A percentile compares a stretch with the other conserved stretches of the same genome.
phyloP scores from a whole-genome alignment of 2,329 filamentous ascomycete genomes.

The Periconia sp. region DNA sequence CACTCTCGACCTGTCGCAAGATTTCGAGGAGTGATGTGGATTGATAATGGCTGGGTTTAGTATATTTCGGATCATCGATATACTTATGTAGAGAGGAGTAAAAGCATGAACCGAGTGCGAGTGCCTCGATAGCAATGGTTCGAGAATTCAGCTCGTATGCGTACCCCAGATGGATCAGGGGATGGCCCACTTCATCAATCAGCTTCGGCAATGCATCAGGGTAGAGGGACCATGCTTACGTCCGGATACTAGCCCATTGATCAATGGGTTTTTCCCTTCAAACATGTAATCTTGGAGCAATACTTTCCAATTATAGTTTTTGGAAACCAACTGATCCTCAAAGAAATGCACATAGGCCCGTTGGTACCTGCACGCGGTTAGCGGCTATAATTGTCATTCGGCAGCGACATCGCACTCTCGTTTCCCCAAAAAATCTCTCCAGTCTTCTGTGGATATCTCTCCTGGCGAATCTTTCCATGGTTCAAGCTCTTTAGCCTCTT shows the following conservation, averaged over 20 bases:
- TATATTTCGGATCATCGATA: constrained; percentile 73
- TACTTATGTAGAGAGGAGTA: constrained; percentile 61
- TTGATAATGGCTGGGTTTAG: constrained; percentile 61
- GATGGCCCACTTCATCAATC: constrained; percentile 70
- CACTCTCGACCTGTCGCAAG: constrained; percentile 67
- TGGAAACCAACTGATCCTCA: constrained; percentile 80
- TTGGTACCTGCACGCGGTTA: constrained; percentile 63
- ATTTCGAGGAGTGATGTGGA: constrained; percentile 68
- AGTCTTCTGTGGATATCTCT: constrained; percentile 81
- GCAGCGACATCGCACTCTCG: constrained; percentile 53
- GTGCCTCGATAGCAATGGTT: constrained; percentile 85
- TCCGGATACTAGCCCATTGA: constrained; percentile 77
- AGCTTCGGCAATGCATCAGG: constrained; percentile 4
- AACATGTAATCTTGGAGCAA: constrained; percentile 78
- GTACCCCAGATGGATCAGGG: constrained; percentile 93
- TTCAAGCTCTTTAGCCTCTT: constrained; percentile 70
- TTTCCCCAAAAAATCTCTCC: constrained; percentile 81
- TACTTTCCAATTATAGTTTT: constrained; percentile 81
- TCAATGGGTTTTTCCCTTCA: constrained; percentile 70
- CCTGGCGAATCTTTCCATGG: constrained; percentile 81
- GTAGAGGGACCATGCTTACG: constrained; percentile 55
- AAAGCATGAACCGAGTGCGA: constrained; percentile 67
- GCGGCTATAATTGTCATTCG: constrained; percentile 4
- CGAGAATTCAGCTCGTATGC: constrained; percentile 85
- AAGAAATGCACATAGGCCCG: constrained; percentile 93